These are phyloP conservation scores for Kickxella alabastrina DNA, from an alignment of 192 early-diverging fungal species.

Conservation along the genomic window DNA sequence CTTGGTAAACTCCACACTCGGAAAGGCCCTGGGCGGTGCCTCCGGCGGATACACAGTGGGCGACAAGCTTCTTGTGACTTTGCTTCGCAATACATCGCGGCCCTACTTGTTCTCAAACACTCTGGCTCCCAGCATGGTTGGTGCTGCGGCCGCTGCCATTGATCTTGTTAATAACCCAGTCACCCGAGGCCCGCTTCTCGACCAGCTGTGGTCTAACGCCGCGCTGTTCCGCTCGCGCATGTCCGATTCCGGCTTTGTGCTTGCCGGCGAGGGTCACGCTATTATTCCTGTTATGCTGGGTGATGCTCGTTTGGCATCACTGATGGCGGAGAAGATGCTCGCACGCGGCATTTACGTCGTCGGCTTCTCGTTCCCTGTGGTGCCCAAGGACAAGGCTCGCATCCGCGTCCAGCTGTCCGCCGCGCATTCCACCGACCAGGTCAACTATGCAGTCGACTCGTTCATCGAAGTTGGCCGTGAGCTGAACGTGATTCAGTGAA, in stretches of 20 bases:
- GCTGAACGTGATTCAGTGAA: constrained; percentile 19
- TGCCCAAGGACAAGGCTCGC: constrained; percentile 54
- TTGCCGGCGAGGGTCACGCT: constrained; percentile 60
- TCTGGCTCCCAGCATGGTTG: constrained; percentile 54
- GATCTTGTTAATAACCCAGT: constrained; percentile 52
- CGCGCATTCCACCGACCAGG: constrained; percentile 49
- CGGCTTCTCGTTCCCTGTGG: constrained; percentile 59
- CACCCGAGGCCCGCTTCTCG: constrained; percentile 44
- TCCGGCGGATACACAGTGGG: constrained; percentile 54
- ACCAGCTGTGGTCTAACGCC: constrained; percentile 59
- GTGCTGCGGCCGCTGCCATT: constrained; percentile 51
- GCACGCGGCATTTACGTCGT: constrained; percentile 54
- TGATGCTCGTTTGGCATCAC: constrained; percentile 51
- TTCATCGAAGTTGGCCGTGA: constrained; percentile 54
- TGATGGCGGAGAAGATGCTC: constrained; percentile 55
- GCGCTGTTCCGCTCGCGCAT: constrained; percentile 57
- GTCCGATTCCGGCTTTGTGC: constrained; percentile 58
- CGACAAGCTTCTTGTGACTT: constrained; percentile 31
- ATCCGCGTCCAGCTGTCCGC: constrained; percentile 59
- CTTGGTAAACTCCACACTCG: constrained; percentile 59
- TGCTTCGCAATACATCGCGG: constrained; percentile 54
- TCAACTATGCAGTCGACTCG: constrained; percentile 52
- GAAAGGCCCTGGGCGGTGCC: constrained; percentile 57
- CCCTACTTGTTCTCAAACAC: constrained; percentile 60
- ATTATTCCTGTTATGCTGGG: constrained; percentile 60